Base-by-base conservation (phyloP, 352 stramenopile species). In the Phytophthora macrochlamydospora region DNA sequence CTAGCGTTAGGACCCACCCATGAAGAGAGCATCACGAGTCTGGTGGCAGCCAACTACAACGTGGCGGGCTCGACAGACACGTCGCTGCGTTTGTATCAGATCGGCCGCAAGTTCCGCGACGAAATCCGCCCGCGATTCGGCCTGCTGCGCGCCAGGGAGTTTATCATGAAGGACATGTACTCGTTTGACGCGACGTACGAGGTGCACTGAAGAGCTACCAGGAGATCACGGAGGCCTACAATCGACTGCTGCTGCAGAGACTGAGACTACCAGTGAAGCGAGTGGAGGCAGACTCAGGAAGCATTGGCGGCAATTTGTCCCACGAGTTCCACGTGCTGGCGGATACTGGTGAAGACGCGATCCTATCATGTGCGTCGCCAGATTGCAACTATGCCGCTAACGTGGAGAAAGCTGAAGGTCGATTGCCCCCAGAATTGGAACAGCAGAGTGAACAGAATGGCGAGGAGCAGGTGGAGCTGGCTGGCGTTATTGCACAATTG, bases 161-260 rank as follows among this genome's bases (percentile, higher is more conserved):
- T 97, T 51, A 51, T 97, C 53, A 97, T 97, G 90, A 97, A 97
- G 75, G 90, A 97, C 75, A 90, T 96, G 75, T 97, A 97, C 70
- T 92, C 87, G 32, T 97, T 97, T 55, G 89, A 97, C 56, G 70
- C 71, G 48, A 86, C 70, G 62, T 88, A 83, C 40, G 78, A 81
- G 0, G 65, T 13, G 85, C 88, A 2, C 57, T 90, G 18, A 50
- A 78, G 64, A 95, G 87, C 18, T 97, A 97, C 44, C 62, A 90
- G 13, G 77, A 90, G 32, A 88, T 97, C n/a, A 85, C 84, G 29
- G 30, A 59, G 43, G 89, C 90, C 13, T 97, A 97, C 66, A 77
- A 95, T 24, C 46, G 73, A 5, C 95, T 97, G 33, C 66, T 97
- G 35, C 62, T 74, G 29, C 70, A 75, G 31, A 81, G 81, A 12